A percentile compares a stretch with the other conserved stretches of the same genome.
phyloP scores from a whole-genome alignment of 106 monocot species.

The Vanilla planifolia region DNA sequence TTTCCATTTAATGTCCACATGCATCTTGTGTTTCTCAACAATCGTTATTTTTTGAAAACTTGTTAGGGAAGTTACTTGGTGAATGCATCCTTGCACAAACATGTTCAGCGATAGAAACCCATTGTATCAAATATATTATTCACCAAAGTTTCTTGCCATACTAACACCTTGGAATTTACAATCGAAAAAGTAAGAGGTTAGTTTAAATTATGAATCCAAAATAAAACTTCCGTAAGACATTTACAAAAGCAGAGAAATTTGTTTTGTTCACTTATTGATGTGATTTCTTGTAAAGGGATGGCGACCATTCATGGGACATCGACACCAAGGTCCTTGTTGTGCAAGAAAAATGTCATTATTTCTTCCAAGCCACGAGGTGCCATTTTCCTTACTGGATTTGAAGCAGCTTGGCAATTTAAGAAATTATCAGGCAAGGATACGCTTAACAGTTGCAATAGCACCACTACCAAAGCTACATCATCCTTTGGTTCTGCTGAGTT shows the following conservation, averaged over 20 bases:
- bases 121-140: too few relatives aligned
- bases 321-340: constrained; percentile 26
- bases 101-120: too few relatives aligned
- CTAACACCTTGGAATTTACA: too few relatives aligned
- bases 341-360: constrained; percentile 16
- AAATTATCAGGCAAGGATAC: constrained; percentile 15
- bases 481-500: constrained; percentile 45
- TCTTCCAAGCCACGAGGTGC: constrained; percentile 23
- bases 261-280: not conserved
- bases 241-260: not conserved
- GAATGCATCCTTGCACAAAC: too few relatives aligned
- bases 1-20: too few relatives aligned
- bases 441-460: constrained; percentile 1
- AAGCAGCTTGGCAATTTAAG: constrained; percentile 4
- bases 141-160: too few relatives aligned
- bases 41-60: too few relatives aligned
- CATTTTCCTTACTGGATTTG: constrained; percentile 42
- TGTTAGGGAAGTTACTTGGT: too few relatives aligned
- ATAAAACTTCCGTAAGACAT: too few relatives aligned
- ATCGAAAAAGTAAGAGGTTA: too few relatives aligned
- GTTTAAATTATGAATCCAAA: too few relatives aligned
- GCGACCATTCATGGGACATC: constrained; percentile 30
- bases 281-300: constrained; percentile 30
- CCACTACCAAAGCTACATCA: constrained; percentile 42
- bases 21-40: too few relatives aligned